These are phyloP conservation scores for Irpex lacteus DNA, from an alignment of 1,284 basidiomycete species.

Conservation along the genomic window DNA sequence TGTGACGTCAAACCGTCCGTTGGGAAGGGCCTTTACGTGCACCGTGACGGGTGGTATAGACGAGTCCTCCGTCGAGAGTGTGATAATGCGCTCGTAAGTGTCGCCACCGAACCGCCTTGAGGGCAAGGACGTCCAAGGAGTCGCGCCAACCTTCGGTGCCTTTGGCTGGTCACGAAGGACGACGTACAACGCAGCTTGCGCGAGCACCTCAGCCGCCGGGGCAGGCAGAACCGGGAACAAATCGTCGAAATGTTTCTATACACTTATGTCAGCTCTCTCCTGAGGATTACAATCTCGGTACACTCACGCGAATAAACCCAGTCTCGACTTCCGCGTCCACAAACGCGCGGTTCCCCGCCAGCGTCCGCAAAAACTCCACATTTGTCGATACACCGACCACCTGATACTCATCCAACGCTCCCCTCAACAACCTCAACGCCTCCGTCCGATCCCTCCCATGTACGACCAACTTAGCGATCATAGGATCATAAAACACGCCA, in stretches of 20 bases:
- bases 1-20: constrained; percentile 52
- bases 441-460: constrained; percentile 86
- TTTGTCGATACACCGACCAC: constrained; percentile 94
- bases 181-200: constrained; percentile 77
- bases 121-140: constrained; percentile 69
- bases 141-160: constrained; percentile 24
- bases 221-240: constrained; percentile 65
- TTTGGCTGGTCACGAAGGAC: constrained; percentile 60
- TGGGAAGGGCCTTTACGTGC: constrained; percentile 40
- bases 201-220: constrained; percentile 63
- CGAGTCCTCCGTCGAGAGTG: constrained; percentile 34
- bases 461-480: constrained; percentile 93
- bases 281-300: no score
- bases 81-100: constrained; percentile 55
- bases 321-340: constrained; percentile 86
- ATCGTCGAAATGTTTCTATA: constrained; percentile 75
- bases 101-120: constrained; percentile 79
- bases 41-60: constrained; percentile 33
- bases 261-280: no score
- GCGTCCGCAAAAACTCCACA: constrained; percentile 79
- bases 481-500: constrained; percentile 91
- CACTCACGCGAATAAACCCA: constrained; percentile 80
- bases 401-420: constrained; percentile 84
- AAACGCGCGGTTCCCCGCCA: constrained; percentile 80
- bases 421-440: constrained; percentile 76